phyloP scores from a whole-genome alignment of 768 basidiomycete species.

The Lactarius sanguifluus region DNA sequence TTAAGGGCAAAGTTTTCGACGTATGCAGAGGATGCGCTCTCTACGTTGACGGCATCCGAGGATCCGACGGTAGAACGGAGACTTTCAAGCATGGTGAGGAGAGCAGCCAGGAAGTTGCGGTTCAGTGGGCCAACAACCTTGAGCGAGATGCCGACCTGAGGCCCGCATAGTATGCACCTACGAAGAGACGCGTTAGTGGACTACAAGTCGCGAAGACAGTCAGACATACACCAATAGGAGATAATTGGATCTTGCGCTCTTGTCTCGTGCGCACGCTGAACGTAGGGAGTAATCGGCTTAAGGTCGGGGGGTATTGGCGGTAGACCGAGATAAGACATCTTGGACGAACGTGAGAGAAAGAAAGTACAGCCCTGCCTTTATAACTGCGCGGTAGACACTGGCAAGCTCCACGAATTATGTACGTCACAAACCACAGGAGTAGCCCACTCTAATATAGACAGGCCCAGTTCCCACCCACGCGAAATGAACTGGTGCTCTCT shows the following conservation, averaged over 20 bases:
- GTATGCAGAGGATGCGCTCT: constrained; percentile 81
- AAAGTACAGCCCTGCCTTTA: neutral
- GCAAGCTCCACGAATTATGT: neutral
- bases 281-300: constrained; percentile 70
- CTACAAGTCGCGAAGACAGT: constrained; percentile 5
- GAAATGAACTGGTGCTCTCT: neutral
- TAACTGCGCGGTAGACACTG: neutral
- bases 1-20: constrained; percentile 93
- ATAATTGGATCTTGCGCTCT: constrained; percentile 79
- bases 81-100: constrained; percentile 76
- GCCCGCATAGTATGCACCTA: constrained; percentile 91
- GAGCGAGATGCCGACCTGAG: constrained; percentile 78
- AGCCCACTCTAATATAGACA: neutral
- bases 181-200: constrained; percentile 15
- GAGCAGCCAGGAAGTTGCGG: constrained; percentile 64
- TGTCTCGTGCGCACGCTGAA: constrained; percentile 91
- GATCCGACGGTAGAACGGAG: constrained; percentile 74
- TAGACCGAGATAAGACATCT: constrained; percentile 46
- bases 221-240: constrained; percentile 88
- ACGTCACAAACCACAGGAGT: neutral
- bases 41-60: constrained; percentile 80
- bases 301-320: constrained; percentile 61
- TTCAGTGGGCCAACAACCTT: constrained; percentile 65
- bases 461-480: constrained; percentile 1
- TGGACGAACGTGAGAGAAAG: neutral